phyloP scores from a whole-genome alignment of 176 grass and related monocot genomes.

The Musa schizocarpa region DNA sequence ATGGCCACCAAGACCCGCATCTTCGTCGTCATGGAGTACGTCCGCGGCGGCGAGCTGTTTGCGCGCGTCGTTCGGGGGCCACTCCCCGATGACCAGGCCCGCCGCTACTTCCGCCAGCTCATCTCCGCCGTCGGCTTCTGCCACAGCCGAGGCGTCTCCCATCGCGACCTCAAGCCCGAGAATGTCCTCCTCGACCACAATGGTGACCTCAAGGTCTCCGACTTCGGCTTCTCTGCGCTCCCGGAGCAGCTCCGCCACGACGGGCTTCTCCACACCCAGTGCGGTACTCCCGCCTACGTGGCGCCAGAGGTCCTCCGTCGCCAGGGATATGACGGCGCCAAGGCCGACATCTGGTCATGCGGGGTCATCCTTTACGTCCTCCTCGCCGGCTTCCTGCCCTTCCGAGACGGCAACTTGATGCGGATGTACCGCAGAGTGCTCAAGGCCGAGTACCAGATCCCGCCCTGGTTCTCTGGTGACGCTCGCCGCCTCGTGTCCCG shows the following conservation, averaged over 20 bases:
- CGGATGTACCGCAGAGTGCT: slow-evolving; percentile 93
- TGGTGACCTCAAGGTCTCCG: slow-evolving; percentile 69
- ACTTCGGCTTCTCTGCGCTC: slow-evolving; percentile 90
- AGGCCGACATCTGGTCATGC: slow-evolving; percentile 86
- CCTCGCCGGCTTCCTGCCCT: slow-evolving; percentile 74
- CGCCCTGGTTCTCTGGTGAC: slow-evolving; percentile 72
- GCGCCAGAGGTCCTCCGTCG: slow-evolving; percentile 84
- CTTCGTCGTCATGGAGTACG: slow-evolving; percentile 20
- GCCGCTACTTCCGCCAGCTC: slow-evolving; percentile 76
- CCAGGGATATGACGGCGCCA: slow-evolving; percentile 66
- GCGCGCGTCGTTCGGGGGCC: background rate
- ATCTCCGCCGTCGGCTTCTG: slow-evolving; percentile 85
- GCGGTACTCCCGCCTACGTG: slow-evolving; percentile 93
- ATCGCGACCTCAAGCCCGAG: slow-evolving; percentile 97
- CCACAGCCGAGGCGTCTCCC: slow-evolving; percentile 79
- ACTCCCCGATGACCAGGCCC: slow-evolving; percentile 4
- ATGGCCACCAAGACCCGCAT: slow-evolving; percentile 14
- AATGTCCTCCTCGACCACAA: slow-evolving; percentile 78
- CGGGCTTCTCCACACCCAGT: slow-evolving; percentile 91
- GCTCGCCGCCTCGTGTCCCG: slow-evolving; percentile 59
- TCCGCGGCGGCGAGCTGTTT: slow-evolving; percentile 14
- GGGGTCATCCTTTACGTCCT: slow-evolving; percentile 92
- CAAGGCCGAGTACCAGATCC: slow-evolving; percentile 66
- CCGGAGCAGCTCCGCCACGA: slow-evolving; percentile 85
- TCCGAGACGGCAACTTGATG: slow-evolving; percentile 67